phyloP scores from a whole-genome alignment of 331 rosid genomes.

The Stylosanthes scabra region DNA sequence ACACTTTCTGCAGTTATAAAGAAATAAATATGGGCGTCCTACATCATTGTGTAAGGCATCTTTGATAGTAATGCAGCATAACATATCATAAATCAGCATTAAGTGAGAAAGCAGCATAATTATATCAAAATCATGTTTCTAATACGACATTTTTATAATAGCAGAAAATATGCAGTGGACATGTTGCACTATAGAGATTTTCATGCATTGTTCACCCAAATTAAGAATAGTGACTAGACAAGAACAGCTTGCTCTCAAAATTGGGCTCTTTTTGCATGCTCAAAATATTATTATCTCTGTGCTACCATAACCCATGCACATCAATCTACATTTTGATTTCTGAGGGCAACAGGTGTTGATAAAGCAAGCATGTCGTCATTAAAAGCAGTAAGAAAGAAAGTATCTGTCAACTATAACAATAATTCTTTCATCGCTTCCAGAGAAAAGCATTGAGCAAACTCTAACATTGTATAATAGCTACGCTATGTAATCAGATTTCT shows the following conservation, averaged over 20 bases:
- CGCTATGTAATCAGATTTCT: constrained; percentile 1
- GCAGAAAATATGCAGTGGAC: constrained; percentile 18
- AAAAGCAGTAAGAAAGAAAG: background rate
- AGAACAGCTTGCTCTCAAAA: constrained; percentile 6
- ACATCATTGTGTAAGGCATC: background rate
- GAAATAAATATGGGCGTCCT: constrained; percentile 18
- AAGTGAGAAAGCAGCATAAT: constrained; percentile 30
- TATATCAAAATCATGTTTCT: constrained; percentile 26
- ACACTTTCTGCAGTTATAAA: constrained; percentile 30
- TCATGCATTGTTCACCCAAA: background rate
- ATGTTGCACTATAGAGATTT: background rate
- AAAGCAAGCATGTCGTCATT: constrained; percentile 1
- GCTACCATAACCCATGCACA: background rate
- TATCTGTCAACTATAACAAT: constrained; percentile 1
- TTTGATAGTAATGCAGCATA: constrained; percentile 19
- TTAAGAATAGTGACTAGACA: background rate
- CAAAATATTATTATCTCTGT: constrained; percentile 7
- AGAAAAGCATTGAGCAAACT: background rate
- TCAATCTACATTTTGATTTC: constrained; percentile 10
- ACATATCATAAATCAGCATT: constrained; percentile 19
- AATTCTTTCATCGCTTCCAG: background rate
- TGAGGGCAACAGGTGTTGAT: background rate
- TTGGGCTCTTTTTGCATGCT: background rate
- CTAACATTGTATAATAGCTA: constrained; percentile 16
- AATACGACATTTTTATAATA: constrained; percentile 1